Evolutionary conservation across 208 protist genomes (phyloP), one percentile per base, ranked within the genome.

Genomic region (Leishmania guyanensis): DNA sequence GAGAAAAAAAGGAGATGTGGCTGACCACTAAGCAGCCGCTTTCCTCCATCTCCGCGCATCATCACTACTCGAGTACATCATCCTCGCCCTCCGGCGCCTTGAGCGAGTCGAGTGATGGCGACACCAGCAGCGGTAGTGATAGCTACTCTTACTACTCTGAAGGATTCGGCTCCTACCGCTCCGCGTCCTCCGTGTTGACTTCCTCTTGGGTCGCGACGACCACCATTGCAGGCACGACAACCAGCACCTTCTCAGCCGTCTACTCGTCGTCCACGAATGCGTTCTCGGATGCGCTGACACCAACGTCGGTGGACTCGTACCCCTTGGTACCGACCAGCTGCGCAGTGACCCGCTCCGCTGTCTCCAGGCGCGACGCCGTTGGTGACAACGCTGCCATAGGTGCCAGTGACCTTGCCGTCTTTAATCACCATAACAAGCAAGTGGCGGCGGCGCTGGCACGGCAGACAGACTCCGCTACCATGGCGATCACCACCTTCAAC

Each of bases 71-170:
- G 9, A 50, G n/a, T 16, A 60, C 29, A 46, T 43, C 51, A 16
- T 75, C 77, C 53, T 77, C 81, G 20, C 75, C 81, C 9, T 56
- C 51, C 29, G 51, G 62, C 53, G 39, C 62, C 60, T 78, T 68
- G 2, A 43, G 20, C 69, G 68, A 62, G 12, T 76, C 48, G 20
- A 70, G 68, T 58, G 58, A 66, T 65, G 12, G 56, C 5, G 76
- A 26, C 1, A n/a, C 29, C n/a, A 76, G 72, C 10, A 76, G 29
- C 51, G 20, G 16, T 53, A 78, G 60, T 65, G 50, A 29, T n/a
- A 33, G 62, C 50, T 75, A 81, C 77, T 78, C 54, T n/a, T 71
- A 75, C 36, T 77, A 80, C 70, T 80, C 75, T 20, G 56, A 46
- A 8, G 71, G 71, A 62, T 80, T 60, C 48, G 70, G 54, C 5